Evolutionary conservation across 495 filamentous ascomycete genomes (phyloP).

Genomic region (Hypomontagnella monticulosa): DNA sequence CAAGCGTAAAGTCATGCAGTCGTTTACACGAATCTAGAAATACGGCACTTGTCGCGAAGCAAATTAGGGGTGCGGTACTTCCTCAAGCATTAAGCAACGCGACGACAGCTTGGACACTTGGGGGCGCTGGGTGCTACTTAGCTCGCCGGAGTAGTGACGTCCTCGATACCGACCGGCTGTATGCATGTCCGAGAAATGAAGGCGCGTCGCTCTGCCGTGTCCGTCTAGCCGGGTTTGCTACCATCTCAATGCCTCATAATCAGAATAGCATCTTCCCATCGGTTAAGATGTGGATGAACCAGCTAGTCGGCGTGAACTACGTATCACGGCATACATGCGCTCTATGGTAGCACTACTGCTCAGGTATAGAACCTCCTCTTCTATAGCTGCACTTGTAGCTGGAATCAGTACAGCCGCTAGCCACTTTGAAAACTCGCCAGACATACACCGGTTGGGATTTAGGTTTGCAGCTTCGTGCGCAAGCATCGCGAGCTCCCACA

Average conservation of each 20-base stretch:
- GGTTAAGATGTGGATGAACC: not conserved
- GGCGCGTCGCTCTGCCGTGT: not conserved
- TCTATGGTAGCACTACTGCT: no score
- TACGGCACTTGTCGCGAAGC: slow-evolving; percentile 10
- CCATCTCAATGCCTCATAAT: not conserved
- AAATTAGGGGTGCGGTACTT: slow-evolving; percentile 4
- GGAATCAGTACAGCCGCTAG: not conserved
- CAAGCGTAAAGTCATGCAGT: slow-evolving; percentile 24
- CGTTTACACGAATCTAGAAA: slow-evolving; percentile 1
- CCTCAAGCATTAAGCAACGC: slow-evolving; percentile 3
- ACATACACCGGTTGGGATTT: not conserved
- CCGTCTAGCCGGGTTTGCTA: not conserved
- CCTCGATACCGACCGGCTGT: slow-evolving; percentile 16
- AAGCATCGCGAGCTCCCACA: not conserved
- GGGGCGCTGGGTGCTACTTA: not conserved
- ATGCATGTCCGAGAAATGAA: slow-evolving; percentile 21
- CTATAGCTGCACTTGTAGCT: not conserved
- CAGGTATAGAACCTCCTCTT: not conserved
- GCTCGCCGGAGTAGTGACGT: not conserved
- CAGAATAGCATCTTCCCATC: not conserved
- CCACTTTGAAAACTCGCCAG: not conserved
- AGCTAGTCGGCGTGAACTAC: not conserved
- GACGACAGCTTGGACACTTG: no score
- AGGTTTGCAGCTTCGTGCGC: not conserved
- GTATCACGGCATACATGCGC: no score